Evolutionary conservation across 2,329 filamentous ascomycete genomes (phyloP), one percentile per base, ranked within the genome.

Genomic region (Colletotrichum lini): DNA sequence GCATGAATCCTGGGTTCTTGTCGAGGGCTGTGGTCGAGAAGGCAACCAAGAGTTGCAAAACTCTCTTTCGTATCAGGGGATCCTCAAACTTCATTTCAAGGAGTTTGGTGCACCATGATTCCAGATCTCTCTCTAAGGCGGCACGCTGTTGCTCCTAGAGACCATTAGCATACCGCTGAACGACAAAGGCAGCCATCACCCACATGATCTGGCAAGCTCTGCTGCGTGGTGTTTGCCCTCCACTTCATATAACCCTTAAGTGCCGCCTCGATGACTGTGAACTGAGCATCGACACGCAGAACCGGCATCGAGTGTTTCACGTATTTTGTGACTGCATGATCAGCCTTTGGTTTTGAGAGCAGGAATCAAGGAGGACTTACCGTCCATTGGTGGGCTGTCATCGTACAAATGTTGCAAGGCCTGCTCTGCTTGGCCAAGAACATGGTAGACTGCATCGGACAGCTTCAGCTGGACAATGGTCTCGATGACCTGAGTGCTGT

Each of bases 221-320:
- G 71, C 18, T 74, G 75, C 4, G 72, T 73, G 16, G 67, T 69
- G 50, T 59, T 74, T 47, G 71, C 77, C 74, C 86, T 87, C 94
- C 94, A 98, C 79, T 94, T 95, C 74, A 91, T 89, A 75, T 95
- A 98, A 1, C 96, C 96, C 79, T 95, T 98, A 40, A 98, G 84
- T 1, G 94, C 93, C 35, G 95, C 92, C 78, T 98, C 94, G 2
- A 98, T 92, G 30, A 98, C 93, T 0, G 94, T 94, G 75, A 96
- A 96, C 74, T 98, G 93, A 0, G 95, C 93, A 79, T 99, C 96
- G 2, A 97, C 92, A 38, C 91, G 90, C 65, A 99, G 86, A 3
- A 93, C 89, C n/a, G 91, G 86, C 76, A 91, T 87, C 0, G 93
- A 93, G 72, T 89, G 89, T 77, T 94, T 95, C 45, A 89, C 87